Evolutionary conservation across 1,284 basidiomycete genomes (phyloP), one percentile per base, ranked within the genome.

Genomic region (Schizophyllum commune): DNA sequence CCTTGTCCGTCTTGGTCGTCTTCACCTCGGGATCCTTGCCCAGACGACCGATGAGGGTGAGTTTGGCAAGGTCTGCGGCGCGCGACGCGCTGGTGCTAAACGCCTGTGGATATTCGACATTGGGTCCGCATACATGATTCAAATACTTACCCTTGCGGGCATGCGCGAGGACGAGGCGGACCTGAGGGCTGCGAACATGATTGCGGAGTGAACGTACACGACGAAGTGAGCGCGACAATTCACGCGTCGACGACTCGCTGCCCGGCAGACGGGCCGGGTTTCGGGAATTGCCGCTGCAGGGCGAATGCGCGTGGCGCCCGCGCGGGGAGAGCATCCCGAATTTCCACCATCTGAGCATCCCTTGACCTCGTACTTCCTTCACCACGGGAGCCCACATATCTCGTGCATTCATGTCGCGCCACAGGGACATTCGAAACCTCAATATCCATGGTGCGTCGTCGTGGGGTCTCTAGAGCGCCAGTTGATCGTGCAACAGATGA

Each of bases 351-450:
- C 34, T 39, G 34, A 39, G 34, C 34, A 39, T n/a, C n/a, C 53
- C 56, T 51, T 34, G 60, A 22, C 11, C 8, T 53, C 15, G 57
- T 61, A 59, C 60, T 61, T 55, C 6, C 39, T 57, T n/a, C 52
- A 39, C 59, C 19, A 32, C 52, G 54, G 52, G 53, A 56, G 59
- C 65, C 60, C 27, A 27, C 27, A 27, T 27, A 27, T 57, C 55
- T 53, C 39, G 59, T 47, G 13, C 32, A 21, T 74, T 61, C 63
- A 92, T 92, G 92, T 95, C 94, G 9, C 79, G 94, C 72, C 96
- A 99, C 76, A 87, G 96, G 71, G 85, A 89, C 73, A 83, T 98
- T 65, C 83, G 93, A 65, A 96, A 97, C 73, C 79, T 99, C 56
- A 87, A 98, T 71, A 78, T 98, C 34, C 80, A 91, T 66, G 94